phyloP scores from a whole-genome alignment of 2,329 filamentous ascomycete species.

The Colletotrichum sp. region DNA sequence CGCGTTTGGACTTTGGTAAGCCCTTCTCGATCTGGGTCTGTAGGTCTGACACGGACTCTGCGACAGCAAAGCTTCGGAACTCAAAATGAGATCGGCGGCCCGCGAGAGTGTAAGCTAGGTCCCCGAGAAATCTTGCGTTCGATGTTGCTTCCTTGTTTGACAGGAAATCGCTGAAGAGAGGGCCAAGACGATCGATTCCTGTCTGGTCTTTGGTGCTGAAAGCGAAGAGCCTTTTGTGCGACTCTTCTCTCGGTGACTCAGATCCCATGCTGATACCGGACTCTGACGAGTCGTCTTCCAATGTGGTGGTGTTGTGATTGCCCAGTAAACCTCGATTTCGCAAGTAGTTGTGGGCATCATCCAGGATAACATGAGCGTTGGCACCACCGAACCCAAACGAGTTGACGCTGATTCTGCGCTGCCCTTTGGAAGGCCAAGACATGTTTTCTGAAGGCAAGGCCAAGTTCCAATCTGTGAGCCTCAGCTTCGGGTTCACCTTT shows the following conservation, averaged over 20 bases:
- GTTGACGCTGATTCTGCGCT: conserved; percentile 48
- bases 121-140: not conserved
- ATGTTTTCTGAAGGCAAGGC: conserved; percentile 32
- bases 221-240: not conserved
- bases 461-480: conserved; percentile 23
- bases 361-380: conserved; percentile 22
- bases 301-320: not conserved
- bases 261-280: not conserved
- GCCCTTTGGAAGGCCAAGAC: conserved; percentile 34
- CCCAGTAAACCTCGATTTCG: not conserved
- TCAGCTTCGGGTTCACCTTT: conserved; percentile 47
- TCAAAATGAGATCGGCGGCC: not conserved
- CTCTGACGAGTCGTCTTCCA: not conserved
- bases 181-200: not conserved
- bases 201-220: not conserved
- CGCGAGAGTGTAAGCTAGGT: not conserved
- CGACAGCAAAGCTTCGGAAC: not conserved
- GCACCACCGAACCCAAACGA: conserved; percentile 15
- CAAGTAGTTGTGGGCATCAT: conserved; percentile 30
- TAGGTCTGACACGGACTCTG: not conserved
- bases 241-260: not conserved
- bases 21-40: not conserved
- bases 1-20: not conserved
- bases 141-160: not conserved
- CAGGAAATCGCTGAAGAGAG: not conserved